Base-by-base conservation (phyloP, 116 monocot species). In the Posidonia oceanica region DNA sequence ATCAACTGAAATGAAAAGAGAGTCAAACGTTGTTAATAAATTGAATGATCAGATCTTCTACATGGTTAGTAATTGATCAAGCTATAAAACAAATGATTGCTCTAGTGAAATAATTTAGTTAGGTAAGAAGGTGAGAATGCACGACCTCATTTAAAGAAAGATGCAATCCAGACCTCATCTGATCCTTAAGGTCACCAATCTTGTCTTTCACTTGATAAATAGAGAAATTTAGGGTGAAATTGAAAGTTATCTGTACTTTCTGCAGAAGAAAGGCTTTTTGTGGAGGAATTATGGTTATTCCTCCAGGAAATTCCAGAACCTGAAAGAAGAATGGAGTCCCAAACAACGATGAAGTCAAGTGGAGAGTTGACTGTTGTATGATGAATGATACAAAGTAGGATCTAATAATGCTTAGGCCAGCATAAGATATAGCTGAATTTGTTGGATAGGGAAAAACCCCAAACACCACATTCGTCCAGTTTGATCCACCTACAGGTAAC, bases 381-480 rank as follows among this genome's bases (percentile, higher is more conserved):
- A 90, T 87, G 60, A 98, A 88, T 57, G 76, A 67, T 74, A 86
- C 74, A 77, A 98, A 88, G 44, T 78, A 82, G 29, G 87, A 79
- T 67, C 83, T 85, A 29, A 98, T 72, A 69, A 98, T 79, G 81
- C 98, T 98, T 37, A 90, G 64, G 69, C 77, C 71, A 67, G 84
- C 75, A 71, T 90, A 82, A 65, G 87, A 86, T 83, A 93, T 81
- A 54, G 66, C 78, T 22, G 84, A 82, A 75, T 75, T 73, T 59
- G 68, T 75, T 29, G 90, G 87, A 80, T 84, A 90, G 68, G 90
- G 87, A 77, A 76, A 83, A 67, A 98, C 71, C 20, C 86, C 85
- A 87, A 98, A 98, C 62, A 93, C 84, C 39, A 93, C 87, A 72
- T 68, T 90, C 52, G 98, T 93, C 84, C 81, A 85, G 66, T 93